A percentile compares a stretch with the other conserved stretches of the same genome.
These are phyloP conservation scores for Yamadazyma blattariae DNA, from an alignment of 1,139 yeast genomes.

Conservation along the genomic window DNA sequence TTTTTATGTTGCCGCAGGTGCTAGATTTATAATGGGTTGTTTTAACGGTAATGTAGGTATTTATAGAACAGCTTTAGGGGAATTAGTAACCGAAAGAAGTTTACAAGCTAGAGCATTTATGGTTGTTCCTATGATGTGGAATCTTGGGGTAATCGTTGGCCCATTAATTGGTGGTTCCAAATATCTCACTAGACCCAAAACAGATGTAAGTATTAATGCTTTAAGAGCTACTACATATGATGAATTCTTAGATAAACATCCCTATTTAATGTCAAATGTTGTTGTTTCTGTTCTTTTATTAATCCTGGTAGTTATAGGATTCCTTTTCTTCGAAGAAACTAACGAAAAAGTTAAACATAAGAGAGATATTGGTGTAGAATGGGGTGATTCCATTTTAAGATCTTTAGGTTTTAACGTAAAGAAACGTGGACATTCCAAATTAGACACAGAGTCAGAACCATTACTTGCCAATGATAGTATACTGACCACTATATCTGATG, in stretches of 20 bases:
- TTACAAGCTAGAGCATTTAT: conserved; percentile 7
- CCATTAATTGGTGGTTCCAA: conserved; percentile 3
- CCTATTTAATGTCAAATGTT: conserved; percentile 59
- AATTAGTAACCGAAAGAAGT: conserved; percentile 28
- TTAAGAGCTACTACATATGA: not conserved
- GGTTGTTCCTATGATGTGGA: conserved; percentile 4
- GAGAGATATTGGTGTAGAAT: conserved; percentile 48
- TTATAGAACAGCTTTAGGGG: conserved; percentile 57
- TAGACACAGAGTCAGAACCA: not conserved
- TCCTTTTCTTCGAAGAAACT: conserved; percentile 61
- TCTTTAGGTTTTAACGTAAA: not conserved
- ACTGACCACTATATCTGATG: too few species aligned
- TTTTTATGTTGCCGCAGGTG: conserved; percentile 47
- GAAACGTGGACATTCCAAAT: not conserved
- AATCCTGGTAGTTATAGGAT: conserved; percentile 35
- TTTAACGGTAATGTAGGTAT: conserved; percentile 62
- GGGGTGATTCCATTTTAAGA: conserved; percentile 44
- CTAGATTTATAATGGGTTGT: conserved; percentile 52
- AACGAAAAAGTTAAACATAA: conserved; percentile 39
- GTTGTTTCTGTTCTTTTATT: conserved; percentile 46
- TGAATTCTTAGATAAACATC: conserved; percentile 22
- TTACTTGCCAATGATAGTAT: too few species aligned
- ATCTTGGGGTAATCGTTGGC: conserved; percentile 5
- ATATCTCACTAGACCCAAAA: conserved; percentile 26
- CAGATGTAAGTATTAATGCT: not conserved